Evolutionary conservation across 1,139 yeast species (phyloP).

Genomic region (Magnusiomyces ingens): DNA sequence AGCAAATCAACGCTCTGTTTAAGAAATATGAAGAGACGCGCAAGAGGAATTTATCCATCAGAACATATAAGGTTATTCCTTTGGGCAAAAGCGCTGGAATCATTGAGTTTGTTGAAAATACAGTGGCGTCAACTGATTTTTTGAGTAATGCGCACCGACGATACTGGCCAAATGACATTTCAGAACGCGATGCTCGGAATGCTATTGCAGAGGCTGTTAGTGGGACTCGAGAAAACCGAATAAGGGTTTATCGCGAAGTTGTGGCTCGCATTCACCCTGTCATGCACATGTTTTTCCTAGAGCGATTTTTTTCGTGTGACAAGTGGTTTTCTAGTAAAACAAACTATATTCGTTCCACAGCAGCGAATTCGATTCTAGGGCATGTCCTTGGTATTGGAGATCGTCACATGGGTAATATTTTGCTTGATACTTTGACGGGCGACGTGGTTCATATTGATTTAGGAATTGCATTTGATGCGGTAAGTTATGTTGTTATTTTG

Average conservation of each 20-base stretch:
- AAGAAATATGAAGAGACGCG: constrained; percentile 50
- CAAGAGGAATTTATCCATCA: constrained; percentile 49
- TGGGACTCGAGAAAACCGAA: constrained; percentile 40
- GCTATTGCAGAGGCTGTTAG: neutral
- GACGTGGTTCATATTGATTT: constrained; percentile 94
- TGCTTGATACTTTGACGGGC: constrained; percentile 72
- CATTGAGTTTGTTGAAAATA: constrained; percentile 80
- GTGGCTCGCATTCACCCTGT: constrained; percentile 55
- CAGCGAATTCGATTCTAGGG: constrained; percentile 82
- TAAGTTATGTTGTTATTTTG: neutral
- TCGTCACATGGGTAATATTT: constrained; percentile 83
- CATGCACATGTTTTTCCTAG: constrained; percentile 62
- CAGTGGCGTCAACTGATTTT: constrained; percentile 64
- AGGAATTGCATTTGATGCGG: constrained; percentile 84
- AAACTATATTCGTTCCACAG: constrained; percentile 70
- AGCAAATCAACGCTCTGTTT: constrained; percentile 71
- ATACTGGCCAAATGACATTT: constrained; percentile 40
- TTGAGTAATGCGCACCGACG: constrained; percentile 50
- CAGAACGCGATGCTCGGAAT: constrained; percentile 36
- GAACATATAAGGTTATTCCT: constrained; percentile 89
- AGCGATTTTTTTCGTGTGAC: constrained; percentile 47
- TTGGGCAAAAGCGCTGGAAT: constrained; percentile 83
- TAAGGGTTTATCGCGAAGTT: constrained; percentile 47
- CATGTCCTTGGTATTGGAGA: constrained; percentile 89
- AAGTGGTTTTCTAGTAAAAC: constrained; percentile 66